Evolutionary conservation across 345 rosid genomes (phyloP).

Genomic region (Populus alba): DNA sequence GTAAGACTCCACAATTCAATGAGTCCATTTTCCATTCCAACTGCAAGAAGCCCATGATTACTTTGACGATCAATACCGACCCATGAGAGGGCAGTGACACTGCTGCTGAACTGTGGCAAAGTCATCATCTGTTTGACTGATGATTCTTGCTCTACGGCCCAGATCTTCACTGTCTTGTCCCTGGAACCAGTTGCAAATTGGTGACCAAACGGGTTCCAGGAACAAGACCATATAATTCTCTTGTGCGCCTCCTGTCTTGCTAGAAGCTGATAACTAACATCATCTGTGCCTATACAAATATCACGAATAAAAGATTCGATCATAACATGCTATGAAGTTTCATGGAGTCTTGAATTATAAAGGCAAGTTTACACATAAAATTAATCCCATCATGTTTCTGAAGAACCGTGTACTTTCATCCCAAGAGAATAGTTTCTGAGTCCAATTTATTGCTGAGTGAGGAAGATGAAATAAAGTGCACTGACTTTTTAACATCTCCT

Average conservation of each 20-base stretch:
- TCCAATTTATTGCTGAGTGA: neutral
- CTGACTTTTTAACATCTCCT: neutral
- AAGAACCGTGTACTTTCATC: neutral
- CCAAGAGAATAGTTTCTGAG: neutral
- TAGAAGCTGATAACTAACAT: conserved; percentile 49
- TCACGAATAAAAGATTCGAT: neutral
- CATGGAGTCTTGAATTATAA: neutral
- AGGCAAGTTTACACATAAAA: neutral
- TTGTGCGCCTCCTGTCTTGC: conserved; percentile 86
- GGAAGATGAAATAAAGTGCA: neutral
- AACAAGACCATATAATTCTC: conserved; percentile 96
- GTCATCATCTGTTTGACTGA: conserved; percentile 49
- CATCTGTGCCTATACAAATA: conserved; percentile 36
- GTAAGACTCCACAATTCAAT: conserved; percentile 64
- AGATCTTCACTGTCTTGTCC: conserved; percentile 89
- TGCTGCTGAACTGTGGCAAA: conserved; percentile 66
- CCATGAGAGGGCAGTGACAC: conserved; percentile 89
- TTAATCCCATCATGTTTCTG: neutral
- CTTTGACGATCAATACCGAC: conserved; percentile 50
- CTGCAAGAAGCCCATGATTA: conserved; percentile 57
- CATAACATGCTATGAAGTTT: neutral
- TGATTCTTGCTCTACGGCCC: conserved; percentile 53
- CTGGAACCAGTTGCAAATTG: conserved; percentile 92
- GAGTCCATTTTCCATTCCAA: conserved; percentile 80
- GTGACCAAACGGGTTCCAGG: conserved; percentile 90